Evolutionary conservation across 345 rosid species (phyloP).

Genomic region (Nephelium lappaceum): DNA sequence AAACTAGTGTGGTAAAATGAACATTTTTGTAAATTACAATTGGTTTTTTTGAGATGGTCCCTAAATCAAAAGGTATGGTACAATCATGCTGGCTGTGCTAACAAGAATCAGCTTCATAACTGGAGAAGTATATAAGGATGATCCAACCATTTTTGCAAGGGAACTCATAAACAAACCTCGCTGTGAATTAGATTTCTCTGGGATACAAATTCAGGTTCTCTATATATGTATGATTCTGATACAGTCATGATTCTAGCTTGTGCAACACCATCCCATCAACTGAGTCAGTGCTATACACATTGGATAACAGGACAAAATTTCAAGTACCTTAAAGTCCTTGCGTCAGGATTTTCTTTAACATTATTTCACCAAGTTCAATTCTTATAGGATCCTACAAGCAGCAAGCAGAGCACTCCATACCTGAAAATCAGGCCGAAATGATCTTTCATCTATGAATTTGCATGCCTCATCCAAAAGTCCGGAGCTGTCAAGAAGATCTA

Average conservation of each 20-base stretch:
- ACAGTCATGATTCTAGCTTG: not conserved
- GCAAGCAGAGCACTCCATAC: slow-evolving; percentile 62
- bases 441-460: slow-evolving; percentile 46
- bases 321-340: slow-evolving; percentile 48
- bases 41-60: no score
- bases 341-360: slow-evolving; percentile 42
- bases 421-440: slow-evolving; percentile 45
- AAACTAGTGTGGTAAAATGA: no score
- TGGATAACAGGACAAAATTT: slow-evolving; percentile 45
- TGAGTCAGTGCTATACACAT: not conserved
- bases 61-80: no score
- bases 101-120: slow-evolving; percentile 71
- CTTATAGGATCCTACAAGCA: slow-evolving; percentile 55
- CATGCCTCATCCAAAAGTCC: slow-evolving; percentile 52
- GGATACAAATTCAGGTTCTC: slow-evolving; percentile 54
- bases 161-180: slow-evolving; percentile 90
- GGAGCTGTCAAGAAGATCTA: slow-evolving; percentile 57
- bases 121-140: slow-evolving; percentile 66
- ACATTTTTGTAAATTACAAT: no score
- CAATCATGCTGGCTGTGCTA: slow-evolving; percentile 50
- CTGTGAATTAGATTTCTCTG: slow-evolving; percentile 50
- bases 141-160: slow-evolving; percentile 84
- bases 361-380: slow-evolving; percentile 53
- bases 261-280: slow-evolving; percentile 13
- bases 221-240: not conserved